Base-by-base conservation (phyloP, 2,329 filamentous ascomycete genomes). In the Sporothrix brasiliensis region DNA sequence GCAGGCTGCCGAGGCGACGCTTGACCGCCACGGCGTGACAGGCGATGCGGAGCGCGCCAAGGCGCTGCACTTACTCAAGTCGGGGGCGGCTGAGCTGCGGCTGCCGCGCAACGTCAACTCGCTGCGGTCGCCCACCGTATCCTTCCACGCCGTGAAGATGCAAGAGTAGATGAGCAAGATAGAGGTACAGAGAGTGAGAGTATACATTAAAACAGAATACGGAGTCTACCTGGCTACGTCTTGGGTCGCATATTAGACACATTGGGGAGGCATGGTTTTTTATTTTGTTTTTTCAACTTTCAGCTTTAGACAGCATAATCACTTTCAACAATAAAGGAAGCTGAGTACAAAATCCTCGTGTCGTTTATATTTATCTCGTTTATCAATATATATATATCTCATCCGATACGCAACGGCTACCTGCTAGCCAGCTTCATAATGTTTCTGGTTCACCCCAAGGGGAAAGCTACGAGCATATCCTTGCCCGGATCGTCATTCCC, bases 1-100 rank as follows among this genome's bases (percentile, higher is more conserved):
- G 73, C 80, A 80, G 74, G 81, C 79, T 73, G 84, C 81, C 67
- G 79, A 77, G 58, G 80, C 80, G 24, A 47, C 44, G 9, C 68
- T 74, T 39, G 72, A 72, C 52, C 24, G 44, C 14, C 47, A n/a
- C 39, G 72, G 73, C 61, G 61, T 73, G 7, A 49, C 56, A 9
- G 68, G 41, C 70, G 79, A 78, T 49, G 82, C 81, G 53, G 81
- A 84, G 67, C 81, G 83, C 41, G 79, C 84, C 76, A 88, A 86
- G 81, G 87, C 84, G 75, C 80, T 86, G 75, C 89, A 92, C 79
- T 80, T 95, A 73, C 85, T 90, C 68, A 84, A 86, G 77, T 95
- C 91, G 70, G 92, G 93, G 80, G 93, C 93, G n/a, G 90, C 92
- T 9, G 95, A 99, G 82, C 86, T 99, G 74, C 88, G 90, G 78